A percentile compares a stretch with the other conserved stretches of the same genome.
These are phyloP conservation scores for Eucalyptus regnans DNA, from an alignment of 345 rosid genomes.

Conservation along the genomic window DNA sequence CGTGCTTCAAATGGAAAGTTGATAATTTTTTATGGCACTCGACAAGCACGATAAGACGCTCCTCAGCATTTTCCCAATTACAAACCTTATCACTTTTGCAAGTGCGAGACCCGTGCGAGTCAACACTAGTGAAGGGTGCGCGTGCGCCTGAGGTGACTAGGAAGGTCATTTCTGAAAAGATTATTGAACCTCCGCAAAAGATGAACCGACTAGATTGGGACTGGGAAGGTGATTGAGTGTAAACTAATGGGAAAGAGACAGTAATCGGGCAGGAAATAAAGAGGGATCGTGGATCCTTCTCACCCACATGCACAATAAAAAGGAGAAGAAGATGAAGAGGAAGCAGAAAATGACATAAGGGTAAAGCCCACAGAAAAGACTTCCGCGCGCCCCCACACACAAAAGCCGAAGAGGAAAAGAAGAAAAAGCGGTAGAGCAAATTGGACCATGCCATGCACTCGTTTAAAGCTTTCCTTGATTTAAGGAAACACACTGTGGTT, in stretches of 20 bases:
- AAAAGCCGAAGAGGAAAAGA: not conserved
- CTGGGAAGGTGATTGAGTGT: not conserved
- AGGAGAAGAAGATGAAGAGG: not conserved
- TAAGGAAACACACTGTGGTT: not conserved
- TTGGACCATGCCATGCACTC: not conserved
- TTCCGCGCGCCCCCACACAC: not conserved
- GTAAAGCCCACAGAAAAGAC: not conserved
- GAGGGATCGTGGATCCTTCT: not conserved
- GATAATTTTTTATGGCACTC: not conserved
- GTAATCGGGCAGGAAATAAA: not conserved
- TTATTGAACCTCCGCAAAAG: not conserved
- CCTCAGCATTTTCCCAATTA: not conserved
- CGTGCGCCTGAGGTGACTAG: not conserved
- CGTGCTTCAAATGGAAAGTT: not conserved
- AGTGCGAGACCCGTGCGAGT: not conserved
- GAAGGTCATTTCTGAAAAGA: not conserved
- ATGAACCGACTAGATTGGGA: not conserved
- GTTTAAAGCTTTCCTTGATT: not conserved
- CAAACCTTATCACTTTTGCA: not conserved
- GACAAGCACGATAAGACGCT: not conserved
- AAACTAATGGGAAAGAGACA: not conserved
- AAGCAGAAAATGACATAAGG: not conserved
- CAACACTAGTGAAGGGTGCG: not conserved
- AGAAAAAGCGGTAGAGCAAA: not conserved
- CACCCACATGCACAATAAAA: not conserved